phyloP scores from a whole-genome alignment of 345 rosid genomes.

The Physaria fendleri region DNA sequence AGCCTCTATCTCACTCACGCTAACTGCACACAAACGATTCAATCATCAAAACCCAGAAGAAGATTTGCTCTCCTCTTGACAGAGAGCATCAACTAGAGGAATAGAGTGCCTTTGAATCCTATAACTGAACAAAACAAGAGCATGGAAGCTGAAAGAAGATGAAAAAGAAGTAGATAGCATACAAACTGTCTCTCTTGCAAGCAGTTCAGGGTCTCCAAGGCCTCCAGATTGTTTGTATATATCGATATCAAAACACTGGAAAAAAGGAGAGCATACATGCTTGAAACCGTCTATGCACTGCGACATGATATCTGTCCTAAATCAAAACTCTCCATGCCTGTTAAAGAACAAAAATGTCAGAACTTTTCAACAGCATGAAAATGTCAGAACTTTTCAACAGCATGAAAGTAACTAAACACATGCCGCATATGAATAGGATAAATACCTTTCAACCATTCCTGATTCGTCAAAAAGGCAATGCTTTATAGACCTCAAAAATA shows the following conservation, averaged over 20 bases:
- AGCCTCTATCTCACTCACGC: constrained; percentile 92
- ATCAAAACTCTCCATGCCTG: constrained; percentile 71
- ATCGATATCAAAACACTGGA: constrained; percentile 60
- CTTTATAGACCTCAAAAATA: constrained; percentile 1
- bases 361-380: not conserved
- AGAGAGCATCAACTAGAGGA: constrained; percentile 40
- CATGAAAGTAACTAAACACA: not conserved
- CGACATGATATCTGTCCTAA: constrained; percentile 57
- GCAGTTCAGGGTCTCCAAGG: too few species aligned
- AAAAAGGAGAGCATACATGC: constrained; percentile 47
- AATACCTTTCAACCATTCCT: constrained; percentile 33
- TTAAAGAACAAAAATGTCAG: constrained; percentile 12
- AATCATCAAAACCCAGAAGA: constrained; percentile 1
- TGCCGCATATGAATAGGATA: not conserved
- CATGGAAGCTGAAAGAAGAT: constrained; percentile 11
- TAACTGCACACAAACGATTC: constrained; percentile 44
- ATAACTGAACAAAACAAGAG: not conserved
- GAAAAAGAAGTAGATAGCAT: constrained; percentile 30
- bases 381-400: not conserved
- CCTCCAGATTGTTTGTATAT: too few species aligned
- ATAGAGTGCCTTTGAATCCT: not conserved
- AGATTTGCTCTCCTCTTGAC: too few species aligned
- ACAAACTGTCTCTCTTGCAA: too few species aligned
- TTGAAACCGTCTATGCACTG: constrained; percentile 66
- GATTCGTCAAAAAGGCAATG: constrained; percentile 6